phyloP scores from a whole-genome alignment of 495 filamentous ascomycete species.

The Podospora tetraspora region DNA sequence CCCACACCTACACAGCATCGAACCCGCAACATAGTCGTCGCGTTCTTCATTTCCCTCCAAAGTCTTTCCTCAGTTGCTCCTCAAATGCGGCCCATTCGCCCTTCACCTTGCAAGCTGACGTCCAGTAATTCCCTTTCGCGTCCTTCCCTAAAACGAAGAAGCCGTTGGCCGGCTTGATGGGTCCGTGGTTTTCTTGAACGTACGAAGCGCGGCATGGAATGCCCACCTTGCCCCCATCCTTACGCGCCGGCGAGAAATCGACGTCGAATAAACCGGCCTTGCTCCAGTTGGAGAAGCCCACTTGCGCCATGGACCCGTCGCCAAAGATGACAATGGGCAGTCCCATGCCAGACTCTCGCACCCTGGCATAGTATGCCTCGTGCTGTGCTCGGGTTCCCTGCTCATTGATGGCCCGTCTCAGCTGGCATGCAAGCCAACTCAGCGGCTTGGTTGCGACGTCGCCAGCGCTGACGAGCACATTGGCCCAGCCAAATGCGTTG shows the following conservation, averaged over 20 bases:
- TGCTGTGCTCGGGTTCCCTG: conserved; percentile 43
- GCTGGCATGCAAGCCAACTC: conserved; percentile 32
- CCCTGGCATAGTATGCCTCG: conserved; percentile 33
- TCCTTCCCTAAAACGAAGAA: conserved; percentile 47
- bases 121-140: conserved; percentile 46
- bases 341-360: conserved; percentile 15
- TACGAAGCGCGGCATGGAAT: conserved; percentile 16
- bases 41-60: neutral
- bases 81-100: conserved; percentile 34
- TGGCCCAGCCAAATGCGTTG: conserved; percentile 30
- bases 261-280: conserved; percentile 38
- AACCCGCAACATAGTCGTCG: neutral
- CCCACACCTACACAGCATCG: too few relatives aligned
- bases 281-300: conserved; percentile 43
- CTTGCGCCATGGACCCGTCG: conserved; percentile 35
- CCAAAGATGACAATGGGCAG: conserved; percentile 35
- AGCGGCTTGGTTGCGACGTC: conserved; percentile 38
- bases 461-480: conserved; percentile 30
- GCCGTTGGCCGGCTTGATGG: conserved; percentile 27
- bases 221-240: neutral
- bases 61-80: conserved; percentile 25
- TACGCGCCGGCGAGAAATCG: conserved; percentile 40
- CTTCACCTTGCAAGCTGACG: conserved; percentile 32
- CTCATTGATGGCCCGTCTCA: conserved; percentile 39
- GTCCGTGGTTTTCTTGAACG: conserved; percentile 32